These are phyloP conservation scores for Epichloe sylvatica DNA, from an alignment of 2,329 filamentous ascomycete species.

Conservation along the genomic window DNA sequence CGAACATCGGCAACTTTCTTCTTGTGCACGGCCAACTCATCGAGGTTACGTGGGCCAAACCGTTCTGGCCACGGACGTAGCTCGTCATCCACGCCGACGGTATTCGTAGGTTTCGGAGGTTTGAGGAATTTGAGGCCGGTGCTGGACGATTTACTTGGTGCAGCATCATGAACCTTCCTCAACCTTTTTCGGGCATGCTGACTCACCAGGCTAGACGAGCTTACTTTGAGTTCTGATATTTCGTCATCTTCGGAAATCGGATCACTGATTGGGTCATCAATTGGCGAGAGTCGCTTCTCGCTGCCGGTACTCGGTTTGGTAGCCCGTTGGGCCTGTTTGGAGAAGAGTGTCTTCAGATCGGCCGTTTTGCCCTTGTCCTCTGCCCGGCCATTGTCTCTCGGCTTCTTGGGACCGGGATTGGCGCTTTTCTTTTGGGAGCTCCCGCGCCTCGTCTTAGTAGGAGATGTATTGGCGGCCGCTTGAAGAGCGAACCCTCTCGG, in stretches of 20 bases:
- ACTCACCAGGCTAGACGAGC: constrained; percentile 40
- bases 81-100: constrained; percentile 33
- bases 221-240: constrained; percentile 35
- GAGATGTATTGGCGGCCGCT: constrained; percentile 8
- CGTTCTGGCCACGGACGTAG: constrained; percentile 74
- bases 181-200: constrained; percentile 41
- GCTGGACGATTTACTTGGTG: constrained; percentile 12
- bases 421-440: constrained; percentile 12
- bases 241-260: constrained; percentile 49
- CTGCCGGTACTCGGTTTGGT: constrained; percentile 19
- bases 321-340: constrained; percentile 42
- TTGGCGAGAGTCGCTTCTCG: constrained; percentile 15
- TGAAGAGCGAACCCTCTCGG: constrained; percentile 8
- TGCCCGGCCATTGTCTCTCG: constrained; percentile 23
- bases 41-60: constrained; percentile 59
- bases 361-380: constrained; percentile 40
- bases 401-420: constrained; percentile 26
- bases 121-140: constrained; percentile 40
- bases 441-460: constrained; percentile 10
- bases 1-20: constrained; percentile 81
- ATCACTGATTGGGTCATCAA: constrained; percentile 40
- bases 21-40: constrained; percentile 88
- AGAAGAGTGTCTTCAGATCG: constrained; percentile 46
- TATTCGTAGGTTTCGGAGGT: constrained; percentile 21
- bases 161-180: constrained; percentile 20